phyloP scores from a whole-genome alignment of 129 eudicot genomes.

The Arctium lappa region DNA sequence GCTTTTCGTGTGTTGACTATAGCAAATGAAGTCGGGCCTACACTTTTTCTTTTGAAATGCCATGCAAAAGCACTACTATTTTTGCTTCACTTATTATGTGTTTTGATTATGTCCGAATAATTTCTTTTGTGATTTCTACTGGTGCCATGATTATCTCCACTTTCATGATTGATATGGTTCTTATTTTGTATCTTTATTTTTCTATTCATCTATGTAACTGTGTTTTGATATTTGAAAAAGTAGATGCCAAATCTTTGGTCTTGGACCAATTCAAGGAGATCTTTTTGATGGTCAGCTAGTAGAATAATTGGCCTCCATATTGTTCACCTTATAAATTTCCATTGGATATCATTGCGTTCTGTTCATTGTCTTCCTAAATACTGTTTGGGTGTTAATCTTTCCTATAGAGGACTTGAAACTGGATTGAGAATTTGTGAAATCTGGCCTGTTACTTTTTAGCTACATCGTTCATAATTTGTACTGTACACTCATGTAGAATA shows the following conservation, averaged over 20 bases:
- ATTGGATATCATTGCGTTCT: background rate
- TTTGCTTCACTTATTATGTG: conserved; percentile 9
- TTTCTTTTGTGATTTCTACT: background rate
- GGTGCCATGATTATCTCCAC: conserved; percentile 5
- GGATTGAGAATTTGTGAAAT: background rate
- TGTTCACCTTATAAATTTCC: background rate
- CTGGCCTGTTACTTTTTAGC: background rate
- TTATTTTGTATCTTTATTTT: background rate
- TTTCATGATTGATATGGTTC: conserved; percentile 11
- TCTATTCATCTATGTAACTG: background rate
- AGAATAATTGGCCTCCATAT: background rate
- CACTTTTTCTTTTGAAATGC: conserved; percentile 20
- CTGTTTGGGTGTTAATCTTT: background rate
- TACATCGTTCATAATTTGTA: background rate
- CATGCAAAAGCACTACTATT: conserved; percentile 15
- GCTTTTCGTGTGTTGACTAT: conserved; percentile 23
- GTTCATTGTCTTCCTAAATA: background rate
- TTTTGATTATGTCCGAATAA: background rate
- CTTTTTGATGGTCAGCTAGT: background rate
- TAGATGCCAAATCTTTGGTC: conserved; percentile 1
- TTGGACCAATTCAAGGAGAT: background rate
- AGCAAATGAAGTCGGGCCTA: conserved; percentile 18
- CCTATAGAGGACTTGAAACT: background rate
- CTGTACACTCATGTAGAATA: background rate
- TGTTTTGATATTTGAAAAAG: background rate